phyloP scores from a whole-genome alignment of 2,329 filamentous ascomycete genomes.

The Waltergamsia citrina region DNA sequence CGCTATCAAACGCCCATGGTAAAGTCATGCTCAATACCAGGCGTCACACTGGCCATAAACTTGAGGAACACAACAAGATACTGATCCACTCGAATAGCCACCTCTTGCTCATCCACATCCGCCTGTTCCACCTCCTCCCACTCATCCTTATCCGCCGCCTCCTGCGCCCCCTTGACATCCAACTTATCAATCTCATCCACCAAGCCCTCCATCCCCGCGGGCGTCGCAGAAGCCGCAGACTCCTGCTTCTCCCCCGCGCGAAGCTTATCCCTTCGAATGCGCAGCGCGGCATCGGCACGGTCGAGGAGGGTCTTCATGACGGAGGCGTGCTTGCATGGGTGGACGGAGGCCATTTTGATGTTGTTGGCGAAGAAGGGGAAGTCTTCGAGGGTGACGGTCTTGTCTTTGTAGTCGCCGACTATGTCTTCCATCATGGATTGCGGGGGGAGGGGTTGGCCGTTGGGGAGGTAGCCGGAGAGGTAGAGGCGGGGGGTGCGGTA shows the following conservation, averaged over 20 bases:
- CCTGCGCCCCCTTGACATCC: conserved; percentile 42
- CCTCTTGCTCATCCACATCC: conserved; percentile 59
- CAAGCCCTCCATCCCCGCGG: conserved; percentile 69
- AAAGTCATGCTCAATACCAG: conserved; percentile 95
- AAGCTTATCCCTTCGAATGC: conserved; percentile 77
- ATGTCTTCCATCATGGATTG: conserved; percentile 94
- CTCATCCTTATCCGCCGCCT: conserved; percentile 45
- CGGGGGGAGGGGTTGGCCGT: conserved; percentile 72
- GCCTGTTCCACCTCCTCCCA: conserved; percentile 57
- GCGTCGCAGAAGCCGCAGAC: conserved; percentile 12
- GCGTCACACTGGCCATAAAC: conserved; percentile 84
- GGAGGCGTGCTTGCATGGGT: conserved; percentile 92
- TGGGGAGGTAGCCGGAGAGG: conserved; percentile 77
- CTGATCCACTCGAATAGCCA: conserved; percentile 79
- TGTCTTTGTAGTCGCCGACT: conserved; percentile 93
- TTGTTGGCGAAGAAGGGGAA: conserved; percentile 89
- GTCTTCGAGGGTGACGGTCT: conserved; percentile 95
- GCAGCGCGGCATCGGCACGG: conserved; percentile 86
- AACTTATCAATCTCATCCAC: conserved; percentile 70
- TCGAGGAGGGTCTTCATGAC: conserved; percentile 98
- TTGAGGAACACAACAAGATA: conserved; percentile 83
- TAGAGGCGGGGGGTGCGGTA: conserved; percentile 95
- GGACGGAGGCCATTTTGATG: conserved; percentile 93
- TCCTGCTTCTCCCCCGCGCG: conserved; percentile 46
- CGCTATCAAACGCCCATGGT: conserved; percentile 92